Evolutionary conservation across 345 rosid species (phyloP).

Genomic region (Populus tremula): DNA sequence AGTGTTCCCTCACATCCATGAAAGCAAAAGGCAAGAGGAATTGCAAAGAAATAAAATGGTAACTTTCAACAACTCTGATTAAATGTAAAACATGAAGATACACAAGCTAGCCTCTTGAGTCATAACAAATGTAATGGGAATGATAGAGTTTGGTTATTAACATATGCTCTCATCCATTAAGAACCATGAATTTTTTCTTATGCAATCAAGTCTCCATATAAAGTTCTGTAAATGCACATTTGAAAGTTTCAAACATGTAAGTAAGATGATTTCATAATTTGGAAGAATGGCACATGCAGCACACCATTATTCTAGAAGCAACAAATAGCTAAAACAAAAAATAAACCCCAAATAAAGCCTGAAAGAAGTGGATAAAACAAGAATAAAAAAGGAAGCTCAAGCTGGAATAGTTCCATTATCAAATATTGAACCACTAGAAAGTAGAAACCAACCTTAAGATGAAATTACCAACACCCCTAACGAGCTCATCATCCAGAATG

Average conservation of each 20-base stretch:
- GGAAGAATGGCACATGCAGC: background rate
- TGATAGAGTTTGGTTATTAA: background rate
- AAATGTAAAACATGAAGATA: background rate
- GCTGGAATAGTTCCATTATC: background rate
- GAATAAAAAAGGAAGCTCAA: background rate
- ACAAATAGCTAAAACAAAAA: background rate
- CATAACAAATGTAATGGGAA: background rate
- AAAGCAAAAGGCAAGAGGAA: slow-evolving; percentile 1
- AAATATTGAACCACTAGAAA: background rate
- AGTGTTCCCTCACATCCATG: background rate
- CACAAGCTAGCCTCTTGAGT: background rate
- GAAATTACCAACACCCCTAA: slow-evolving; percentile 70
- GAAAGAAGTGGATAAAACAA: background rate
- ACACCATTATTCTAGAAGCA: background rate
- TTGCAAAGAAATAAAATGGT: background rate
- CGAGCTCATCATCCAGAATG: slow-evolving; percentile 76
- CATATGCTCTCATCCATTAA: background rate
- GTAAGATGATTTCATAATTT: background rate
- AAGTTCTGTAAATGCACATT: background rate
- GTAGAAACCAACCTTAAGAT: slow-evolving; percentile 62
- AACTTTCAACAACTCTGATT: background rate
- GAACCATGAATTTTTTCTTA: background rate
- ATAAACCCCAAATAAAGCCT: background rate
- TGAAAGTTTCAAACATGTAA: background rate
- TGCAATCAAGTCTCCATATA: background rate